Base-by-base conservation (phyloP, 176 grass and related monocot species). In the Echinochloa phyllopogon region DNA sequence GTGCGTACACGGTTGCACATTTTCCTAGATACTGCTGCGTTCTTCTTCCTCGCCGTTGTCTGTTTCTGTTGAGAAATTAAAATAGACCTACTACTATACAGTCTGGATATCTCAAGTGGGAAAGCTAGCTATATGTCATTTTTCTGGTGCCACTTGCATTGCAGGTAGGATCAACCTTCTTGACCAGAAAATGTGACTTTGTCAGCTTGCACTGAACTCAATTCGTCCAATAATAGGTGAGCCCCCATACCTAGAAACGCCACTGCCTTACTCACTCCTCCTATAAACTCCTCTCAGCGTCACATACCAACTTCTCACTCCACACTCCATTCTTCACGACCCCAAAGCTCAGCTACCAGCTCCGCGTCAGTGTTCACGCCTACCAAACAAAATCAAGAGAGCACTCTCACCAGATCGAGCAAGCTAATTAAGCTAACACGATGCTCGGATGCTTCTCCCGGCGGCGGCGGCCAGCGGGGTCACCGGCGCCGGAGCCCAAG, bases 401-500 rank as follows among this genome's bases (percentile, higher is more conserved):
- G 39, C 57, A 40, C 70, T 41, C 75, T 24, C 52, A 18, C 59
- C 33, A 16, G 3, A 6, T 51, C 51, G 45, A 24, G 13, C 48
- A 0, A 29, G 3, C 43, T 8, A n/a, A n/a, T n/a, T n/a, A 0
- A n/a, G 69, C n/a, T 20, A 52, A 38, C 67, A 63, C 43, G 60
- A 94, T 97, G 94, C 82, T 97, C 7, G 91, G 94, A 3, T 97
- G 94, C 85, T 97, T 97, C 94, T 92, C 89, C 68, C 82, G 94
- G 79, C 89, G 78, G 23, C 88, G 90, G 65, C 84, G 87, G 15
- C 91, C 94, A 68, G 8, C 86, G 5, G 27, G 75, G 14, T 27
- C 74, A 5, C 72, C 78, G 33, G 81, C 66, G 7, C 80, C 91
- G 9, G 56, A 53, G 36, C 72, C 72, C 49, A 42, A 86, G 64